Conservation (phyloP, 2,329 filamentous ascomycete species). For the Fusarium nelsonii region DNA sequence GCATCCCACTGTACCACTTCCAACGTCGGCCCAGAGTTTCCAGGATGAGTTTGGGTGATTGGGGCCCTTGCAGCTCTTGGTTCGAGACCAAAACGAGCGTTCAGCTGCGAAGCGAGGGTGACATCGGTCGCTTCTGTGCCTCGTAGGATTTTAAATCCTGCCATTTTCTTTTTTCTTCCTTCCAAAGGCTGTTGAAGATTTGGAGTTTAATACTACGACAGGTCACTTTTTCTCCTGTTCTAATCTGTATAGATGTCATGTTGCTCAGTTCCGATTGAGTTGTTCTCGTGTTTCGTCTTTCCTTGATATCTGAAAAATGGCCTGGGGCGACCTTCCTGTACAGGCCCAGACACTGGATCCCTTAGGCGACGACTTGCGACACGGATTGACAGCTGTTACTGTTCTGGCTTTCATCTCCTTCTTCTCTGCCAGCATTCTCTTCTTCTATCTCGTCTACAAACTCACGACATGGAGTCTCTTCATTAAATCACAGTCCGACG, state of each 20-base stretch:
- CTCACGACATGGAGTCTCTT: conserved; percentile 49
- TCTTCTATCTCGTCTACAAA: conserved; percentile 51
- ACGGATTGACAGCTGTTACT: conserved; percentile 50
- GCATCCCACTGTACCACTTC: no score
- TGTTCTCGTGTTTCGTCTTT: neutral
- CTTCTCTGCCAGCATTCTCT: conserved; percentile 46
- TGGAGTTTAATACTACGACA: conserved; percentile 2
- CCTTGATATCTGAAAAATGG: conserved; percentile 33
- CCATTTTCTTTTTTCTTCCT: neutral
- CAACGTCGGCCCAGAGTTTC: conserved; percentile 1
- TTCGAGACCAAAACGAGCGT: neutral
- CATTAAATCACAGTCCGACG: conserved; percentile 25
- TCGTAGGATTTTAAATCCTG: neutral
- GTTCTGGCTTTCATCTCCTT: conserved; percentile 51
- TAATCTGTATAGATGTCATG: neutral
- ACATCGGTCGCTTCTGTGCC: conserved; percentile 26
- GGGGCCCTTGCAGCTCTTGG: neutral
- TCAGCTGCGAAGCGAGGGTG: conserved; percentile 11
- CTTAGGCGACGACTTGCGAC: conserved; percentile 37
- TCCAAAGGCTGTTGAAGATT: neutral
- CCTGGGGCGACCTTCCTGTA: conserved; percentile 38
- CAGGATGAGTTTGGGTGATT: conserved; percentile 7
- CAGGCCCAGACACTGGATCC: conserved; percentile 46
- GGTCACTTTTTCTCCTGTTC: neutral
- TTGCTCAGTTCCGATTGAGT: neutral